Conservation (phyloP, 352 stramenopile species). For the Plasmopara viticola region DNA sequence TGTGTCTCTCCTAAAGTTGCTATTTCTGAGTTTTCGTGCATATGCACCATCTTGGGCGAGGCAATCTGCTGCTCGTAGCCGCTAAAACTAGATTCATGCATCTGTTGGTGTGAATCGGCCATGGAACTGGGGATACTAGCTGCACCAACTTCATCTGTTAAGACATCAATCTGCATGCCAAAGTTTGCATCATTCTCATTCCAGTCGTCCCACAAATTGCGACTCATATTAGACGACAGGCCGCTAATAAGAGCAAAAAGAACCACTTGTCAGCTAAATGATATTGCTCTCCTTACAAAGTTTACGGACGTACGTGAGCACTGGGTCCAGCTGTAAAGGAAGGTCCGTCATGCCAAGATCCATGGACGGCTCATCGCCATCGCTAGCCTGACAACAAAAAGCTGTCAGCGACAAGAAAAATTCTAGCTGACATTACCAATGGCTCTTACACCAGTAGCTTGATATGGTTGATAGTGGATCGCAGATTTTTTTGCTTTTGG, state of each 20-base stretch:
- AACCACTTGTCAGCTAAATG: neutral
- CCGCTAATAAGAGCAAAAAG: constrained; percentile 28
- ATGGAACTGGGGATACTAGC: constrained; percentile 24
- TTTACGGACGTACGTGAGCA: constrained; percentile 46
- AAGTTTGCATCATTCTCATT: constrained; percentile 72
- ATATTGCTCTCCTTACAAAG: neutral
- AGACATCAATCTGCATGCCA: constrained; percentile 67
- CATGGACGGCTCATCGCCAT: constrained; percentile 29
- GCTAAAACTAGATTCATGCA: constrained; percentile 14
- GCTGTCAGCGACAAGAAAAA: neutral
- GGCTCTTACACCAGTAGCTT: constrained; percentile 30
- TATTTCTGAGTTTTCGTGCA: neutral
- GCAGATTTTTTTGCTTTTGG: constrained; percentile 68
- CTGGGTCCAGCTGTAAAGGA: constrained; percentile 55
- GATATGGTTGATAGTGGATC: constrained; percentile 79
- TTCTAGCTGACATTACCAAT: neutral
- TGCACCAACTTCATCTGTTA: constrained; percentile 36
- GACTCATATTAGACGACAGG: constrained; percentile 71
- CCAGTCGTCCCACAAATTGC: constrained; percentile 86
- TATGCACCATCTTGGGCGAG: constrained; percentile 8
- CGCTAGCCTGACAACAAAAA: constrained; percentile 12
- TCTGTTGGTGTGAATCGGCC: constrained; percentile 16
- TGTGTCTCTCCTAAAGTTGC: constrained; percentile 12
- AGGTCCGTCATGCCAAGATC: constrained; percentile 50
- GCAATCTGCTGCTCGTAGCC: constrained; percentile 23